Percentiles rank a stretch among this genome's conserved stretches.
Conservation (phyloP, 225 moss, liverwort and hornwort species). For the Lunularia cruciata region DNA sequence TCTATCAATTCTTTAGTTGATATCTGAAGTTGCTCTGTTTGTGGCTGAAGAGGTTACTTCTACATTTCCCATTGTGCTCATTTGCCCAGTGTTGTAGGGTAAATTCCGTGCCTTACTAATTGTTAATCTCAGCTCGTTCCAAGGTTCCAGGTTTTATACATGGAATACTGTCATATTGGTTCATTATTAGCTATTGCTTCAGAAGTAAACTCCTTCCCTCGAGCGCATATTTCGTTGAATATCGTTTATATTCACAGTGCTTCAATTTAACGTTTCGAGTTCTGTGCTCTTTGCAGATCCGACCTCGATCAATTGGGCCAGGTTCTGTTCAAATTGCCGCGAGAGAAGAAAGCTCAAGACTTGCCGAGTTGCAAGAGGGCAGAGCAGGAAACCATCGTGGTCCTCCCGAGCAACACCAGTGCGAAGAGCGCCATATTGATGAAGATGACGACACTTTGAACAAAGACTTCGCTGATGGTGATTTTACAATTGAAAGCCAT, state of each 20-base stretch:
- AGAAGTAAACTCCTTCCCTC: no score
- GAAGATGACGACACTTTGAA: slow-evolving; percentile 29
- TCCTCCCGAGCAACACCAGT: slow-evolving; percentile 13
- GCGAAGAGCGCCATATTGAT: slow-evolving; percentile 27
- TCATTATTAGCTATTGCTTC: no score
- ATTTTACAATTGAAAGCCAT: slow-evolving; percentile 31
- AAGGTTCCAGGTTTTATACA: no score
- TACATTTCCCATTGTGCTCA: no score
- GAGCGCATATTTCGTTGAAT: no score
- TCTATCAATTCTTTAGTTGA: no score
- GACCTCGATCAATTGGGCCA: slow-evolving; percentile 23
- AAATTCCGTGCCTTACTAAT: no score
- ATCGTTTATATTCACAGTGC: not conserved
- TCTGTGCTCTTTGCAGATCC: slow-evolving; percentile 19
- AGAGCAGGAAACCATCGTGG: slow-evolving; percentile 14
- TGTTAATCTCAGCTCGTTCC: no score
- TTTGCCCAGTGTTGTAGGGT: no score
- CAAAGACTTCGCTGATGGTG: slow-evolving; percentile 26
- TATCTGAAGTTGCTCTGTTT: no score
- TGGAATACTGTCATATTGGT: no score
- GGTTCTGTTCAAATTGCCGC: slow-evolving; percentile 12
- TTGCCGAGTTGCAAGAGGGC: slow-evolving; percentile 11
- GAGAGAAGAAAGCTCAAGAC: slow-evolving; percentile 21
- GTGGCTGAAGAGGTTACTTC: no score
- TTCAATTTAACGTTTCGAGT: not conserved